Percentiles rank a stretch among this genome's conserved stretches.
Evolutionary conservation across 495 filamentous ascomycete genomes (phyloP).

Genomic region (Podospora pseudoanserina): DNA sequence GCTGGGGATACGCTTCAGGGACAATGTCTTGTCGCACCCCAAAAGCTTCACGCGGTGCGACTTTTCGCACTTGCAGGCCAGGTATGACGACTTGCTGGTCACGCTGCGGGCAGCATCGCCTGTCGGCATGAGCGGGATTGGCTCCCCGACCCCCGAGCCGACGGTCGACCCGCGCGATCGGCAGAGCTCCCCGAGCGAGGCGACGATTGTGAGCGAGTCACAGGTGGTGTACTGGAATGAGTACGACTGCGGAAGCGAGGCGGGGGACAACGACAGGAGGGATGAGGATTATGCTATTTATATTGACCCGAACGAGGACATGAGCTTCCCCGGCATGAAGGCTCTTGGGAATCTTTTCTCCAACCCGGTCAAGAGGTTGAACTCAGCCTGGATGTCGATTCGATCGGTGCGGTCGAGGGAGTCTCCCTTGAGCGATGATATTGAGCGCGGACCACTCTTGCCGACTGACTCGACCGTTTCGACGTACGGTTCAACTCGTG

Average conservation of each 20-base stretch:
- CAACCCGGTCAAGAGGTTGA: conserved; percentile 43
- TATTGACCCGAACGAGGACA: conserved; percentile 51
- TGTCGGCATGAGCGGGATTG: conserved; percentile 14
- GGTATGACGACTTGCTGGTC: conserved; percentile 54
- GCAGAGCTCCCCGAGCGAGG: conserved; percentile 19
- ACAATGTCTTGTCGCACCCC: conserved; percentile 52
- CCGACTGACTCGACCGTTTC: not conserved
- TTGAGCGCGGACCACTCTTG: conserved; percentile 38
- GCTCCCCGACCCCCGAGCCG: conserved; percentile 18
- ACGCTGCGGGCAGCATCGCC: conserved; percentile 46
- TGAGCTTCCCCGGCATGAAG: conserved; percentile 46
- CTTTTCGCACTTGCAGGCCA: conserved; percentile 50
- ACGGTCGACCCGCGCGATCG: conserved; percentile 14
- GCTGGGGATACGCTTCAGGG: conserved; percentile 56
- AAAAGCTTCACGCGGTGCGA: conserved; percentile 61
- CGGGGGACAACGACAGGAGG: conserved; percentile 37
- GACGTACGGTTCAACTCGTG: conserved; percentile 18
- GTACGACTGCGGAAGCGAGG: conserved; percentile 61
- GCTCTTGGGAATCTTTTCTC: conserved; percentile 41
- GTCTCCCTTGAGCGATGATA: conserved; percentile 1
- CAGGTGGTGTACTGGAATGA: conserved; percentile 58
- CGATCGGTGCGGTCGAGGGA: not conserved
- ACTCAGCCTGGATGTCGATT: conserved; percentile 38
- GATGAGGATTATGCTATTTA: conserved; percentile 53
- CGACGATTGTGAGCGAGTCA: conserved; percentile 17